phyloP scores from a whole-genome alignment of 805 yeast genomes.

The Monosporozyma aerobia region DNA sequence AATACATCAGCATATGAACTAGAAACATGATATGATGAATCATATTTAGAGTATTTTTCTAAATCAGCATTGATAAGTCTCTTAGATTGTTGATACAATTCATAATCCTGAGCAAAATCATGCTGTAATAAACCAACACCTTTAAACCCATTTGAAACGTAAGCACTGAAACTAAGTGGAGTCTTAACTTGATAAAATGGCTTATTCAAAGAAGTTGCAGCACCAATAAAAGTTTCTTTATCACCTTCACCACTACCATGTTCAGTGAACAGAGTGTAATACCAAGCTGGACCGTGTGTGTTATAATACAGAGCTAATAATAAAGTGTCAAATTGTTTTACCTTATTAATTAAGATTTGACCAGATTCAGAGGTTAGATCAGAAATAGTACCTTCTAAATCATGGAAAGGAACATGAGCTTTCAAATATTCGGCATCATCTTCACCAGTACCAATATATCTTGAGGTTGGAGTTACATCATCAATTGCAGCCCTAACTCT shows the following conservation, averaged over 20 bases:
- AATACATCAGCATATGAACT: neutral
- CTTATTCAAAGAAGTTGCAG: slow-evolving; percentile 43
- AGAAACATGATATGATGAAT: slow-evolving; percentile 1
- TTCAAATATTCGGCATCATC: slow-evolving; percentile 4
- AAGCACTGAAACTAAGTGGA: slow-evolving; percentile 32
- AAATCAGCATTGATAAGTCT: slow-evolving; percentile 8
- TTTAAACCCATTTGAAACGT: slow-evolving; percentile 24
- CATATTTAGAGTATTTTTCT: slow-evolving; percentile 7
- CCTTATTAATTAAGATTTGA: slow-evolving; percentile 52
- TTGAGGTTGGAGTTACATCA: slow-evolving; percentile 15
- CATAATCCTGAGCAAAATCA: slow-evolving; percentile 42
- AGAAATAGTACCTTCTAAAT: slow-evolving; percentile 53
- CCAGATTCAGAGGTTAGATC: slow-evolving; percentile 67
- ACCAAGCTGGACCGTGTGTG: slow-evolving; percentile 54
- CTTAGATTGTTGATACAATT: slow-evolving; percentile 7
- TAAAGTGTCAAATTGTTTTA: slow-evolving; percentile 48
- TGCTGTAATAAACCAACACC: slow-evolving; percentile 39
- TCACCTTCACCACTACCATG: slow-evolving; percentile 76
- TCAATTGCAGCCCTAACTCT: slow-evolving; percentile 27
- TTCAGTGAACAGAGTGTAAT: slow-evolving; percentile 60
- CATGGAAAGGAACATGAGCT: slow-evolving; percentile 42
- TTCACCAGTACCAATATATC: slow-evolving; percentile 5
- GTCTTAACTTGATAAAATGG: slow-evolving; percentile 45
- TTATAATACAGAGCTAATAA: slow-evolving; percentile 57
- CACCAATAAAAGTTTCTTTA: slow-evolving; percentile 66